phyloP scores from a whole-genome alignment of 768 basidiomycete species.

The Boletus insuetus region DNA sequence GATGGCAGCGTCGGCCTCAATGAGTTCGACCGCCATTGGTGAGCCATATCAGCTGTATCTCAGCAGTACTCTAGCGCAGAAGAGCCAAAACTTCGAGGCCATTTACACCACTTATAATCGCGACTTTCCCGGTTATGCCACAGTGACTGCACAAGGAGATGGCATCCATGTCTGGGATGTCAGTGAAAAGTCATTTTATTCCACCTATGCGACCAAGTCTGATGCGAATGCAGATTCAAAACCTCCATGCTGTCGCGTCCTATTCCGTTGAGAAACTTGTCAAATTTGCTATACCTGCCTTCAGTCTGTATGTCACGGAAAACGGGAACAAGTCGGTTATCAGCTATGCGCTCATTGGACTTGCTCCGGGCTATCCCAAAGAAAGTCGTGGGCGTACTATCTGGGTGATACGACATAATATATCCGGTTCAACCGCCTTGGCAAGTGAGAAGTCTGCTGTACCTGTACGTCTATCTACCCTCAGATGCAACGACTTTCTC shows the following conservation, averaged over 20 bases:
- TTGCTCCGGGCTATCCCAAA: constrained; percentile 42
- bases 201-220: constrained; percentile 1
- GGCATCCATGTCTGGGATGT: constrained; percentile 78
- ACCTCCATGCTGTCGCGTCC: constrained; percentile 63
- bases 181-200: constrained; percentile 23
- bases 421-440: constrained; percentile 34
- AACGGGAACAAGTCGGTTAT: constrained; percentile 37
- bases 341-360: constrained; percentile 55
- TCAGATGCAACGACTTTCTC: constrained; percentile 5
- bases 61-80: constrained; percentile 19
- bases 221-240: constrained; percentile 47
- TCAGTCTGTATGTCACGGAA: constrained; percentile 39
- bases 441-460: constrained; percentile 40
- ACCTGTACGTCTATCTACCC: constrained; percentile 37
- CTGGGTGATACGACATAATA: constrained; percentile 59
- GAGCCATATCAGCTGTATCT: constrained; percentile 32
- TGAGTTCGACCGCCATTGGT: constrained; percentile 30
- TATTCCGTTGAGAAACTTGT: constrained; percentile 69
- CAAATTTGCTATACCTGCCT: constrained; percentile 56
- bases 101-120: constrained; percentile 19
- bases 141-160: constrained; percentile 68
- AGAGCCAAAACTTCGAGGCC: background rate
- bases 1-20: constrained; percentile 9
- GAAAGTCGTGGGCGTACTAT: constrained; percentile 49
- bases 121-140: constrained; percentile 53